A percentile compares a stretch with the other conserved stretches of the same genome.
phyloP scores from a whole-genome alignment of 1,139 yeast species.

The Sugiyamaella novakii region DNA sequence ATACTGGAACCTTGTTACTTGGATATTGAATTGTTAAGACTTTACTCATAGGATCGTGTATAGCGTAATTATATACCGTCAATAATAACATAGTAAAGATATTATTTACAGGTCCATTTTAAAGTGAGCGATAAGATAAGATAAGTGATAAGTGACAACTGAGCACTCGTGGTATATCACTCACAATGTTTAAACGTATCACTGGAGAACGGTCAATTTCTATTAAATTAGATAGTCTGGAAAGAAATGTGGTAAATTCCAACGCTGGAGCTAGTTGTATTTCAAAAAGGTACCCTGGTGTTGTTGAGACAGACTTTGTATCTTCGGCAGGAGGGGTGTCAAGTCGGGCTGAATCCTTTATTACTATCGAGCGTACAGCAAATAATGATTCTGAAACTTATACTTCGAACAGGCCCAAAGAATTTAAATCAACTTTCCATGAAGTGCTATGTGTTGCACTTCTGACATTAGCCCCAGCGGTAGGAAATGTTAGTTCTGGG shows the following conservation, averaged over 20 bases:
- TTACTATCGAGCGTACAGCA: too few species aligned
- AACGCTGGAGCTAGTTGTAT: background rate
- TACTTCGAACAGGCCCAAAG: slow-evolving; percentile 17
- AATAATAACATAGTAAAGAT: background rate
- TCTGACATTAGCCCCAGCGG: slow-evolving; percentile 46
- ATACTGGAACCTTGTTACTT: too few species aligned
- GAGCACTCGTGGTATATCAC: too few species aligned
- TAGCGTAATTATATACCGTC: background rate
- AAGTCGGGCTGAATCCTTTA: too few species aligned
- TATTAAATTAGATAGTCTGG: background rate
- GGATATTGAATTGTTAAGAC: background rate
- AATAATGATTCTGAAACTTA: background rate
- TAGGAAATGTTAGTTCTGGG: slow-evolving; percentile 45
- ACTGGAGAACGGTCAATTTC: background rate
- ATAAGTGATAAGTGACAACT: too few species aligned
- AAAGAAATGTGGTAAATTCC: background rate
- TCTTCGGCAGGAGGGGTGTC: too few species aligned
- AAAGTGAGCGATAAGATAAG: background rate
- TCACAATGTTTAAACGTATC: too few species aligned
- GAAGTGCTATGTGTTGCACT: slow-evolving; percentile 38
- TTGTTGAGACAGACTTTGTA: too few species aligned
- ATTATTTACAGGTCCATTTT: background rate
- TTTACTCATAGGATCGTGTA: background rate
- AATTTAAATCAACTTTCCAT: slow-evolving; percentile 19
- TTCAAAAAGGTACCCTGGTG: background rate